phyloP scores from a whole-genome alignment of 352 stramenopile genomes.

The Pythium dissimile region DNA sequence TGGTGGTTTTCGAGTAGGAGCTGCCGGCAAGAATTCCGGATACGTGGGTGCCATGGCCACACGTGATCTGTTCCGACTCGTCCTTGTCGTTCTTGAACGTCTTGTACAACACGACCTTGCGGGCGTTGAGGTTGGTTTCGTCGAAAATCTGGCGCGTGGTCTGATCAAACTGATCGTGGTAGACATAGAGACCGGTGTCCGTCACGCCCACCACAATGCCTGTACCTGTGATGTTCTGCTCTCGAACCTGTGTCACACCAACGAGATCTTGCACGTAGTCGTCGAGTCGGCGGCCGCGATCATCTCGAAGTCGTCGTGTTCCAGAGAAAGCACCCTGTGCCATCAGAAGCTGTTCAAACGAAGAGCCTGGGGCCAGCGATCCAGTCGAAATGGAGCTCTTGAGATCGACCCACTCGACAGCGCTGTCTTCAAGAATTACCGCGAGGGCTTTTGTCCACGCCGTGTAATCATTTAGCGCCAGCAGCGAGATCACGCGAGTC shows the following conservation, averaged over 20 bases:
- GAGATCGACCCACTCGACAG: conserved; percentile 71
- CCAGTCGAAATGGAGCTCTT: conserved; percentile 41
- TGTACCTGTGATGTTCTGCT: conserved; percentile 63
- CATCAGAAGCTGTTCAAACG: conserved; percentile 42
- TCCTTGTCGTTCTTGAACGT: conserved; percentile 69
- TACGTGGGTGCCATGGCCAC: conserved; percentile 88
- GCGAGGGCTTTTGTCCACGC: conserved; percentile 51
- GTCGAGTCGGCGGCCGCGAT: conserved; percentile 36
- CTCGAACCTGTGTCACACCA: conserved; percentile 44
- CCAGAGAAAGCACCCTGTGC: not conserved
- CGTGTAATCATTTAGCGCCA: conserved; percentile 50
- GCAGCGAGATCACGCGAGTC: conserved; percentile 34
- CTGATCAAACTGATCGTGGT: conserved; percentile 80
- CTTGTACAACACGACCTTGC: conserved; percentile 84
- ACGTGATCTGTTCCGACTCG: conserved; percentile 54
- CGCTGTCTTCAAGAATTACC: conserved; percentile 49
- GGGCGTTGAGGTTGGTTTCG: conserved; percentile 40
- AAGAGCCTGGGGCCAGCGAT: conserved; percentile 25
- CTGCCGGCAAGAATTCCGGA: conserved; percentile 74
- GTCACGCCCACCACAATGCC: conserved; percentile 69
- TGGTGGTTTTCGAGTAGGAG: conserved; percentile 32
- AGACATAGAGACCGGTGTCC: conserved; percentile 72
- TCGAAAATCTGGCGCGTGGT: conserved; percentile 53
- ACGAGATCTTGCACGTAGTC: conserved; percentile 54
- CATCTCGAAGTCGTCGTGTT: not conserved